phyloP scores from a whole-genome alignment of 1,284 basidiomycete genomes.

The Thelephora terrestris region DNA sequence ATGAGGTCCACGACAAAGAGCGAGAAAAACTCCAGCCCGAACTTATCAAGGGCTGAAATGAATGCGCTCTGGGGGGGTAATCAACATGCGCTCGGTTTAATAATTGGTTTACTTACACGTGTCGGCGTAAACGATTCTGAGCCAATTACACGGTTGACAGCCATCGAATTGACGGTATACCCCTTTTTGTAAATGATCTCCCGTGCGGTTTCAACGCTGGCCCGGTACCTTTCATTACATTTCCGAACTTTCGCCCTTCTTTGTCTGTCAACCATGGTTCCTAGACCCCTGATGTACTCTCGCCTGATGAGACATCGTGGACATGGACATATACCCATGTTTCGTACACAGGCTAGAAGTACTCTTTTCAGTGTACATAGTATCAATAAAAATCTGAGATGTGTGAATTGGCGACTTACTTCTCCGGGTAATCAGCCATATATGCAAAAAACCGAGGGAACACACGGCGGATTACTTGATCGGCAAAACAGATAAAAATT shows the following conservation, averaged over 20 bases:
- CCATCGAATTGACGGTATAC: background rate
- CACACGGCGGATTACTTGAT: constrained; percentile 11
- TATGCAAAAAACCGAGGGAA: constrained; percentile 18
- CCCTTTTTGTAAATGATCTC: constrained; percentile 11
- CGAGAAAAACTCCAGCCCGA: constrained; percentile 11
- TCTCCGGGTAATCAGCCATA: constrained; percentile 15
- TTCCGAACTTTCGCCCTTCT: background rate
- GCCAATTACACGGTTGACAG: background rate
- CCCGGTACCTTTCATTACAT: background rate
- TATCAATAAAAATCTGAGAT: background rate
- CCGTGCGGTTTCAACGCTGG: constrained; percentile 6
- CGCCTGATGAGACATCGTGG: constrained; percentile 5
- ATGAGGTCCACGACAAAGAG: constrained; percentile 17
- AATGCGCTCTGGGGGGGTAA: constrained; percentile 25
- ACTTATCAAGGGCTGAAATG: constrained; percentile 8
- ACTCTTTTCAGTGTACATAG: constrained; percentile 3
- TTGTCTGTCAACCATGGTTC: constrained; percentile 4
- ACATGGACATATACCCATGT: constrained; percentile 9
- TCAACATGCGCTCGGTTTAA: background rate
- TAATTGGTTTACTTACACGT: too few relatives aligned
- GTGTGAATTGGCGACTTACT: constrained; percentile 6
- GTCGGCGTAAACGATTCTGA: too few relatives aligned
- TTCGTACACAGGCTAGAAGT: constrained; percentile 8
- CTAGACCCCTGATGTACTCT: constrained; percentile 2
- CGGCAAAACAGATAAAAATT: constrained; percentile 11